A percentile compares a stretch with the other conserved stretches of the same genome.
Evolutionary conservation across 306 rosid species (phyloP).

Genomic region (Neltuma alba): DNA sequence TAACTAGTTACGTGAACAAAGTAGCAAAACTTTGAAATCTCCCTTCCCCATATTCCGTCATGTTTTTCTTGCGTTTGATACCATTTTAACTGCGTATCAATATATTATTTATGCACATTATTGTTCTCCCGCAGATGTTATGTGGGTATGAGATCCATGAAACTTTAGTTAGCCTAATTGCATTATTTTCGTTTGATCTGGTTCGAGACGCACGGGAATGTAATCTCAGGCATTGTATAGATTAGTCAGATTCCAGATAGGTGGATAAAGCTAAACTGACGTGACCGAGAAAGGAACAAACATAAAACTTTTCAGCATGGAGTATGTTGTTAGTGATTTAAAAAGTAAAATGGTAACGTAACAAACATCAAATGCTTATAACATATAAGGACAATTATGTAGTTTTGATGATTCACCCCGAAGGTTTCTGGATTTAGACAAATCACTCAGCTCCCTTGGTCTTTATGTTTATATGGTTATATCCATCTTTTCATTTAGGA

Average conservation of each 20-base stretch:
- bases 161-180: neutral
- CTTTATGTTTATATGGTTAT: too few relatives aligned
- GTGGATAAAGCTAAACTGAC: neutral
- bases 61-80: neutral
- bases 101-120: neutral
- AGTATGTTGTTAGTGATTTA: too few relatives aligned
- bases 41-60: neutral
- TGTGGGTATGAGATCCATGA: neutral
- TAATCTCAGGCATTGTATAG: neutral
- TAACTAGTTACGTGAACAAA: neutral
- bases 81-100: neutral
- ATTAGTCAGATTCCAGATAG: neutral
- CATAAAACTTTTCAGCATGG: neutral
- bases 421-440: too few relatives aligned
- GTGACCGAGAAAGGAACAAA: neutral
- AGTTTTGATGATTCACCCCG: too few relatives aligned
- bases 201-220: neutral
- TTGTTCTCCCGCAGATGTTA: neutral
- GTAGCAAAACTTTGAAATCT: neutral
- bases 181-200: neutral
- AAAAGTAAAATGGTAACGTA: too few relatives aligned
- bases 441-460: too few relatives aligned
- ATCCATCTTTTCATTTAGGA: too few relatives aligned
- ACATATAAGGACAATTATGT: too few relatives aligned
- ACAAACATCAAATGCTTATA: too few relatives aligned